Percentiles rank a stretch among this genome's conserved stretches.
These are phyloP conservation scores for Vigna radiata DNA, from an alignment of 306 rosid genomes.

Conservation along the genomic window DNA sequence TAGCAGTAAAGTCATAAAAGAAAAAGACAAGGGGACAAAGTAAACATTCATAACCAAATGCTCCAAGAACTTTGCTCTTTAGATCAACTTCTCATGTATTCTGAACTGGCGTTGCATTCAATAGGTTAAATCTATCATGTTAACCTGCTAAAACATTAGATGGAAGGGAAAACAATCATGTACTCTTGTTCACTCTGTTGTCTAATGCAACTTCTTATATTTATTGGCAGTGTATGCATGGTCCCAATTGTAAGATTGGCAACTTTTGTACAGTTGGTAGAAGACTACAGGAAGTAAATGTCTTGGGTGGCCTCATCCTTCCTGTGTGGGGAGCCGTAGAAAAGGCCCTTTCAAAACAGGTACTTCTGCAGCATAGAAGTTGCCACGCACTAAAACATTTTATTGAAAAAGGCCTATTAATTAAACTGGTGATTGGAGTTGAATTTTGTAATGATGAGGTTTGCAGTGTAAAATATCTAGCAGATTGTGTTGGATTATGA, in stretches of 20 bases:
- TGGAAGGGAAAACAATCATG: background rate
- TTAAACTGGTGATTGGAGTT: constrained; percentile 11
- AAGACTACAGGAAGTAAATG: constrained; percentile 97
- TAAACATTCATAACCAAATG: constrained; percentile 1
- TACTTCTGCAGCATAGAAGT: constrained; percentile 42
- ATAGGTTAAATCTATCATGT: constrained; percentile 5
- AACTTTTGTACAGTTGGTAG: constrained; percentile 90
- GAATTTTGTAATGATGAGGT: constrained; percentile 5
- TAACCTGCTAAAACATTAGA: background rate
- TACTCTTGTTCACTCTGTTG: constrained; percentile 20
- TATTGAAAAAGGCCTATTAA: background rate
- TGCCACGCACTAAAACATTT: constrained; percentile 24
- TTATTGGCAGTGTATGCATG: constrained; percentile 94
- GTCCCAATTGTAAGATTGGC: constrained; percentile 96
- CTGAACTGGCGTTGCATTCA: background rate
- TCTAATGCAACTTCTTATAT: constrained; percentile 38
- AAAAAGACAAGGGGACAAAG: background rate
- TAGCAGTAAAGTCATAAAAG: constrained; percentile 19
- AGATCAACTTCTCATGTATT: constrained; percentile 10
- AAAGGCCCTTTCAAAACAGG: constrained; percentile 98
- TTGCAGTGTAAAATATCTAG: background rate
- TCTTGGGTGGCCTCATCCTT: constrained; percentile 94
- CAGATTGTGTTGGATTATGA: constrained; percentile 19
- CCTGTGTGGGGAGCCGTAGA: constrained; percentile 97
- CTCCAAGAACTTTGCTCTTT: background rate